Evolutionary conservation across 805 yeast genomes (phyloP).

Genomic region (Nakazawaea molendinolei): DNA sequence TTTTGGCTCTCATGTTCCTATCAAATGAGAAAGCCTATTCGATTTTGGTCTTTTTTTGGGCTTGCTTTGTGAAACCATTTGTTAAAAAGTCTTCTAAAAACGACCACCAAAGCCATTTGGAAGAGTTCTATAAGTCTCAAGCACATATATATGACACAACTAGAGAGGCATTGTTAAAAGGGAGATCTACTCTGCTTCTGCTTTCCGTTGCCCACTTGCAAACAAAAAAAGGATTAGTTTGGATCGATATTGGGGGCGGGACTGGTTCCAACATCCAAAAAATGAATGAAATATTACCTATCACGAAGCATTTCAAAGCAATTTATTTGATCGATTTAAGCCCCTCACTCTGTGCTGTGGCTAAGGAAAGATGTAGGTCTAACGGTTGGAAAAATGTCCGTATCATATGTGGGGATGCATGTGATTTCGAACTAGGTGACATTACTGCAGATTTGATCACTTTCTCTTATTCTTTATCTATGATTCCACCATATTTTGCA

Average conservation of each 20-base stretch:
- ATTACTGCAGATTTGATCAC: constrained; percentile 64
- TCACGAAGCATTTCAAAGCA: constrained; percentile 47
- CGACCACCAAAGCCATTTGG: constrained; percentile 56
- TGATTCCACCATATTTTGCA: constrained; percentile 80
- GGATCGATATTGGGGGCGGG: constrained; percentile 85
- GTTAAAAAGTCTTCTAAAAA: constrained; percentile 22
- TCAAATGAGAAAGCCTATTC: constrained; percentile 11
- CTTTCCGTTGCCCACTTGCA: constrained; percentile 52
- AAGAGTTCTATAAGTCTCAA: constrained; percentile 67
- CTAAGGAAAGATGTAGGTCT: constrained; percentile 46
- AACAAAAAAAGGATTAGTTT: constrained; percentile 41
- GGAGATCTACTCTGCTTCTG: constrained; percentile 58
- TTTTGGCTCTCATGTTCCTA: too few species aligned
- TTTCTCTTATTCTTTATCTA: constrained; percentile 73
- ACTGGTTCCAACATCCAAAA: constrained; percentile 78
- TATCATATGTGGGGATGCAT: constrained; percentile 69
- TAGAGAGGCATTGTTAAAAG: constrained; percentile 58
- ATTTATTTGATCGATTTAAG: constrained; percentile 71
- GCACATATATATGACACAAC: constrained; percentile 74
- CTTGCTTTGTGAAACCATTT: constrained; percentile 59
- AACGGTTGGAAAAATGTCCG: constrained; percentile 53
- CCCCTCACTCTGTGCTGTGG: constrained; percentile 70
- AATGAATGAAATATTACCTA: constrained; percentile 52
- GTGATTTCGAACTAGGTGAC: constrained; percentile 51
- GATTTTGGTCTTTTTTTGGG: constrained; percentile 29